phyloP scores from a whole-genome alignment of 352 stramenopile genomes.

The Phytophthora melonis region DNA sequence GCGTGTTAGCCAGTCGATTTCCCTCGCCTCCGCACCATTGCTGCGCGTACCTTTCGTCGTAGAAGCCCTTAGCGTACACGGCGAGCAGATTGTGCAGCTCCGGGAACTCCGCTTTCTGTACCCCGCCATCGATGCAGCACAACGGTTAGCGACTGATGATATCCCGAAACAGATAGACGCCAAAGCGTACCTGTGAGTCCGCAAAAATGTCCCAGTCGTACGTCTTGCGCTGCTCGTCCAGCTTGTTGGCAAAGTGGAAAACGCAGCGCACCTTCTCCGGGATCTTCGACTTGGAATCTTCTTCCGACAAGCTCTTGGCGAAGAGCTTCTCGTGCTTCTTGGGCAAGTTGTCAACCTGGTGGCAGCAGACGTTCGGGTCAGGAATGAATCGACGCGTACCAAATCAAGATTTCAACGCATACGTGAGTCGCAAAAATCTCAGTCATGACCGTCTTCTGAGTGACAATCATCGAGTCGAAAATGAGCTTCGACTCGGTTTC shows the following conservation, averaged over 20 bases:
- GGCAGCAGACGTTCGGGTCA: not conserved
- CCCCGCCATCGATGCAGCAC: not conserved
- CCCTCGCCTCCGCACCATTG: not conserved
- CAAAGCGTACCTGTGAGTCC: constrained; percentile 55
- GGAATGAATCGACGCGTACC: not conserved
- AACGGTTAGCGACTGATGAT: not conserved
- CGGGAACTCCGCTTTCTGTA: constrained; percentile 61
- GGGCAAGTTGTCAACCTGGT: constrained; percentile 62
- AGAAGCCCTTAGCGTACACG: constrained; percentile 79
- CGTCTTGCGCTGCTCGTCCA: constrained; percentile 64
- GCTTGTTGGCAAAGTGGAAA: constrained; percentile 74
- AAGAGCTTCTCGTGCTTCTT: constrained; percentile 74
- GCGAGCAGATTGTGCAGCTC: constrained; percentile 68
- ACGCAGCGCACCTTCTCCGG: constrained; percentile 80
- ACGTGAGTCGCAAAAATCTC: constrained; percentile 63
- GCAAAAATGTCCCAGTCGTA: constrained; percentile 70
- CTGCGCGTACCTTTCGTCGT: constrained; percentile 61
- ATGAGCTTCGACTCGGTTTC: constrained; percentile 65
- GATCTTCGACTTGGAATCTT: constrained; percentile 77
- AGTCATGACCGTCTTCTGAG: constrained; percentile 61
- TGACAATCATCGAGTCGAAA: constrained; percentile 67
- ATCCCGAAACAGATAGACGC: not conserved
- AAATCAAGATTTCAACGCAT: too few species aligned
- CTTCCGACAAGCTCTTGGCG: constrained; percentile 57
- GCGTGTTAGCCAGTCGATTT: not conserved